Conservation (phyloP, 2,329 filamentous ascomycete species). For the Pezicula carpinea region DNA sequence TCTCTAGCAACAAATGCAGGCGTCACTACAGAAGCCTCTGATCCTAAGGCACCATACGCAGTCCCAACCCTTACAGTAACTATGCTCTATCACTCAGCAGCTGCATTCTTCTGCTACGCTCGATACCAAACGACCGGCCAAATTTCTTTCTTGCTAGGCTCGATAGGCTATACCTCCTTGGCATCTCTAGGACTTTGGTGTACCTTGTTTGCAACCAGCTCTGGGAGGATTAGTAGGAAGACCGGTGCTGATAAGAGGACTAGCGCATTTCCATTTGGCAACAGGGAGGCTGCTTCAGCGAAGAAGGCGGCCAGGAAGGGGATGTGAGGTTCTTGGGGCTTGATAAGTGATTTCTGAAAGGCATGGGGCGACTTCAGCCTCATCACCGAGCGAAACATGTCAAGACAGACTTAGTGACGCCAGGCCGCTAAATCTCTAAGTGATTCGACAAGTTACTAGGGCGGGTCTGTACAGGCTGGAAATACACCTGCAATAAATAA, state of each 20-base stretch:
- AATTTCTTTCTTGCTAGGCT: constrained; percentile 47
- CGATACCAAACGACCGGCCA: constrained; percentile 48
- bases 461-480: too few species aligned
- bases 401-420: too few species aligned
- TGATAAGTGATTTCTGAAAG: neutral
- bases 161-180: constrained; percentile 43
- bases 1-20: constrained; percentile 24
- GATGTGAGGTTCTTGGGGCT: constrained; percentile 8
- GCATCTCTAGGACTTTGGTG: constrained; percentile 57
- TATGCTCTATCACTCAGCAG: constrained; percentile 50
- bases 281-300: constrained; percentile 37
- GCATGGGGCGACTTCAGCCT: too few species aligned
- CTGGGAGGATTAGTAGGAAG: constrained; percentile 53
- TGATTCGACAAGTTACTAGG: too few species aligned
- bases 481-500: too few species aligned
- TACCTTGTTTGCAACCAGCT: constrained; percentile 40
- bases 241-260: constrained; percentile 65
- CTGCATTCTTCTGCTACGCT: constrained; percentile 55
- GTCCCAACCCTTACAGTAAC: constrained; percentile 55
- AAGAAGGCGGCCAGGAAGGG: constrained; percentile 21
- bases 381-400: too few species aligned
- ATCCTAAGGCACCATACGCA: constrained; percentile 50
- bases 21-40: constrained; percentile 36
- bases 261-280: constrained; percentile 61
- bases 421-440: too few species aligned